phyloP scores from a whole-genome alignment of 1,284 basidiomycete genomes.

The Boletus subluridellus region DNA sequence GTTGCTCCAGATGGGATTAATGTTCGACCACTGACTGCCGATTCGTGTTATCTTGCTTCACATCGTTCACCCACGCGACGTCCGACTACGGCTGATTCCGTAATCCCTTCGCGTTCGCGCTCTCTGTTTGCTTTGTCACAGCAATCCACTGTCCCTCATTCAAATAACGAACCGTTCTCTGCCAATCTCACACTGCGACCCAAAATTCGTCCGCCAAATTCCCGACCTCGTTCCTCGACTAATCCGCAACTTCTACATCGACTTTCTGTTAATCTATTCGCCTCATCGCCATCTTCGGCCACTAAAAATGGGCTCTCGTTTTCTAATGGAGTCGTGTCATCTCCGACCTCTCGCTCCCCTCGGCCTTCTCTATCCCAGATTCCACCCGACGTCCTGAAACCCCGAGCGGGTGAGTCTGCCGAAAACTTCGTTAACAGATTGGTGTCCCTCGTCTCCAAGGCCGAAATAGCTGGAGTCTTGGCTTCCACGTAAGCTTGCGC shows the following conservation, averaged over 20 bases:
- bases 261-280: constrained; percentile 66
- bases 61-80: constrained; percentile 16
- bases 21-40: constrained; percentile 21
- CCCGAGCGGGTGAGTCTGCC: constrained; percentile 63
- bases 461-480: constrained; percentile 73
- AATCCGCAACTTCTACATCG: constrained; percentile 69
- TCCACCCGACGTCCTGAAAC: constrained; percentile 48
- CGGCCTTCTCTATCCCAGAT: constrained; percentile 46
- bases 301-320: constrained; percentile 28
- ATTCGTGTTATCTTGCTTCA: constrained; percentile 14
- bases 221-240: constrained; percentile 59
- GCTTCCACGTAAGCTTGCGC: constrained; percentile 65
- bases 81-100: constrained; percentile 32
- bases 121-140: constrained; percentile 27
- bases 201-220: constrained; percentile 10
- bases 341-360: constrained; percentile 42
- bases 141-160: constrained; percentile 18
- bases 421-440: constrained; percentile 68
- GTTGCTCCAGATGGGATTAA: constrained; percentile 3
- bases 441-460: constrained; percentile 60
- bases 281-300: constrained; percentile 42
- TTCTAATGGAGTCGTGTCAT: constrained; percentile 25
- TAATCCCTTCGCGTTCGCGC: constrained; percentile 20
- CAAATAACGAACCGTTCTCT: constrained; percentile 11
- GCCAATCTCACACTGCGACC: constrained; percentile 17